Conservation (phyloP, 202 grass and related monocot genomes). For the Hordeum pubiflorum region DNA sequence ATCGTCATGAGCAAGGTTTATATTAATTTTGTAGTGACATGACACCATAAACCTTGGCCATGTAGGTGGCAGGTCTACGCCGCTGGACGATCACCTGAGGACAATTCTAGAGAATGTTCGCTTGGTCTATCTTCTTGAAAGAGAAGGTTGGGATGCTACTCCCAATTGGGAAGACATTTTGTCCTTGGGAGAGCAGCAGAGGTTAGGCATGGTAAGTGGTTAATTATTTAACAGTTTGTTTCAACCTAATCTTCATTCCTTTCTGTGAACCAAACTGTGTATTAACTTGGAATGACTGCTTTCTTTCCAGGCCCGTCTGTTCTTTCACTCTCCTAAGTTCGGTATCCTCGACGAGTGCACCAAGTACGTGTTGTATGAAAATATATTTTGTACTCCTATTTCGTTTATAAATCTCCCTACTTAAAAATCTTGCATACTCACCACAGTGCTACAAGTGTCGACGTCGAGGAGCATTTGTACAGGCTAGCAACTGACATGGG, state of each 20-base stretch:
- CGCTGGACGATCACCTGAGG: constrained; percentile 69
- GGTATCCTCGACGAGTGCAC: constrained; percentile 95
- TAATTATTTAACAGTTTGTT: neutral
- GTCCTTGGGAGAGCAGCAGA: constrained; percentile 92
- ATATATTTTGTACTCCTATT: neutral
- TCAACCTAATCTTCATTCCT: neutral
- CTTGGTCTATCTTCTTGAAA: constrained; percentile 91
- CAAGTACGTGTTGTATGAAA: constrained; percentile 39
- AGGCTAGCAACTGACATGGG: constrained; percentile 80
- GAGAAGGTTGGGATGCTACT: constrained; percentile 93
- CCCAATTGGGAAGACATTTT: constrained; percentile 96
- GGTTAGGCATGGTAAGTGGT: constrained; percentile 90
- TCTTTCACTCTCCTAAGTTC: constrained; percentile 87
- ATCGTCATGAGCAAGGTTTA: neutral
- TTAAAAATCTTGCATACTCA: constrained; percentile 16
- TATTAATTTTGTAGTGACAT: neutral
- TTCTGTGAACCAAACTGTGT: neutral
- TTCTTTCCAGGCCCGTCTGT: constrained; percentile 75
- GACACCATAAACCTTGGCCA: neutral
- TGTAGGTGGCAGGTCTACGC: constrained; percentile 39
- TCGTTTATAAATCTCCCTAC: neutral
- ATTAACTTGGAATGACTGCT: neutral
- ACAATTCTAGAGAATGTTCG: constrained; percentile 79
- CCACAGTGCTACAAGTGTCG: constrained; percentile 89
- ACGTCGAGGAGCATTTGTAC: constrained; percentile 95